Evolutionary conservation across 805 yeast species (phyloP), one percentile per base, ranked within the genome.

Genomic region (Zygoascus bituminiphila): DNA sequence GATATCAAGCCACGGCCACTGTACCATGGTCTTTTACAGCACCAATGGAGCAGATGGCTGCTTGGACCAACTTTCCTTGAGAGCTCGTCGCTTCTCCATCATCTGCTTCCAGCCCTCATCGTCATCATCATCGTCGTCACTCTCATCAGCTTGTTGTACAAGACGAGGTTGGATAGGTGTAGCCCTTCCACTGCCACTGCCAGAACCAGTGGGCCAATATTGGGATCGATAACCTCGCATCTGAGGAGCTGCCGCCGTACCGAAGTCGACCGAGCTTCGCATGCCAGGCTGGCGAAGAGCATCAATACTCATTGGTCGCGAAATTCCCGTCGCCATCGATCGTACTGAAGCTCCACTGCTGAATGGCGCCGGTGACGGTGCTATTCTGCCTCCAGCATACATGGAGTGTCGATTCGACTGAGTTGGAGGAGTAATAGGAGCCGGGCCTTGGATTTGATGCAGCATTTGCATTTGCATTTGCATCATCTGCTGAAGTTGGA

Each of bases 401-500:
- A 21, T 40, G 9, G 48, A 45, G 14, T 37, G 47, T 6, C 35
- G 53, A 7, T 42, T 21, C 12, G 45, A 22, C 37, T 17, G 43
- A 10, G 33, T 37, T n/a, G n/a, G 38, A 12, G 46, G 50, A 44
- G 42, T 9, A 20, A 29, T 19, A 19, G 50, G 26, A 25, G 48
- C 42, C 19, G 31, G 50, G 19, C 42, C 44, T 37, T 54, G 53
- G 50, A 57, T 54, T 42, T 57, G 58, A 25, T 55, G 52, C 20
- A 59, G 54, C 54, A 63, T 52, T 45, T 58, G 62, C 48, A 57
- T 50, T 48, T 64, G 66, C 59, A 64, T 55, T 42, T 60, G 60
- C 54, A 62, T 57, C 52, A 63, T 54, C 44, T 61, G 65, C 47
- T 58, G 61, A 52, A 62, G 57, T 51, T 64, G 66, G 42, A 48